These are phyloP conservation scores for Phytophthora niederhauseri DNA, from an alignment of 352 stramenopile species.

Conservation along the genomic window DNA sequence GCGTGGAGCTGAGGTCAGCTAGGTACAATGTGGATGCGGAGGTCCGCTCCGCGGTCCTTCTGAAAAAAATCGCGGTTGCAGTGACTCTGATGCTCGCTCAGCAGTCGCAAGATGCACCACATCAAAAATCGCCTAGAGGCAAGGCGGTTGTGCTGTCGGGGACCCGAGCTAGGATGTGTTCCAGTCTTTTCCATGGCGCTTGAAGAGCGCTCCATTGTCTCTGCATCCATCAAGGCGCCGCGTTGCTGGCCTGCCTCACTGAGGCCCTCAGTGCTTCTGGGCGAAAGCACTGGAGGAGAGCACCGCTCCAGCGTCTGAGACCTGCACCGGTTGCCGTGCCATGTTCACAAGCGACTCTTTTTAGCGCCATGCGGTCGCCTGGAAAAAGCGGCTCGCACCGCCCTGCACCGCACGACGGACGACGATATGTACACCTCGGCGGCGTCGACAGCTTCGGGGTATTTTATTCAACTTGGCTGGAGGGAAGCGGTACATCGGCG, in stretches of 20 bases:
- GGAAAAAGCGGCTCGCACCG: slow-evolving; percentile 11
- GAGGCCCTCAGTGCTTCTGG: not conserved
- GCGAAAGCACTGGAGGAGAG: slow-evolving; percentile 17
- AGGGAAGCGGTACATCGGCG: not conserved
- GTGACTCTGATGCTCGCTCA: slow-evolving; percentile 1
- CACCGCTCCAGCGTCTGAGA: not conserved
- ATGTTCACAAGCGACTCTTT: slow-evolving; percentile 22
- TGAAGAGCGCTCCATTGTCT: slow-evolving; percentile 19
- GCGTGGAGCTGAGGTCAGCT: too few relatives aligned
- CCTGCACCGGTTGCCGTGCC: slow-evolving; percentile 12
- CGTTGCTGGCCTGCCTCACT: slow-evolving; percentile 27
- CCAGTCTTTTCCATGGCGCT: slow-evolving; percentile 24
- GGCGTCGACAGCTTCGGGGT: slow-evolving; percentile 8
- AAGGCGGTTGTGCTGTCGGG: slow-evolving; percentile 22
- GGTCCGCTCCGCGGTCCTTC: not conserved
- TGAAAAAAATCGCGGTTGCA: not conserved
- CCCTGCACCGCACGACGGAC: slow-evolving; percentile 13
- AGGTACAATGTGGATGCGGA: not conserved
- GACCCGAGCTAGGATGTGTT: slow-evolving; percentile 23
- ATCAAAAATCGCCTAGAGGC: not conserved
- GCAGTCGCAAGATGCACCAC: slow-evolving; percentile 17
- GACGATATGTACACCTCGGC: slow-evolving; percentile 21
- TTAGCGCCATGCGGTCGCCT: slow-evolving; percentile 28
- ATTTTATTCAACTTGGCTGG: slow-evolving; percentile 6
- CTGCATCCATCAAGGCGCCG: slow-evolving; percentile 18